A percentile compares a stretch with the other conserved stretches of the same genome.
These are phyloP conservation scores for Wickerhamomyces chaumierensis DNA, from an alignment of 805 yeast genomes.

Conservation along the genomic window DNA sequence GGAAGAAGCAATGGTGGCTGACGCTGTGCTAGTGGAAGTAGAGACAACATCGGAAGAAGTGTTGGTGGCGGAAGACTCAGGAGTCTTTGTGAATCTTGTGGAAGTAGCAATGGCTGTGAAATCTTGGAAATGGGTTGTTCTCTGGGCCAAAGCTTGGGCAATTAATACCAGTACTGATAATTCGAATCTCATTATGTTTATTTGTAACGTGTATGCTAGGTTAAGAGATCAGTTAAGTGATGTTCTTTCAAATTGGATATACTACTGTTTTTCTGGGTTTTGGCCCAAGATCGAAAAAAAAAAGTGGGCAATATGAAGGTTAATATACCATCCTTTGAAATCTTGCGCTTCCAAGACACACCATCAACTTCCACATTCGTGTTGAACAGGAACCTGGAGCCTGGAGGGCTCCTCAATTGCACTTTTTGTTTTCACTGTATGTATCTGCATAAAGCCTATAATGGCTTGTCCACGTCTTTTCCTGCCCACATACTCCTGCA, in stretches of 20 bases:
- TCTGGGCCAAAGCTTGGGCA: constrained; percentile 10
- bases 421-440: too few species aligned
- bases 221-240: too few species aligned
- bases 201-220: background rate
- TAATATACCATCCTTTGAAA: background rate
- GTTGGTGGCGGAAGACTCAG: constrained; percentile 1
- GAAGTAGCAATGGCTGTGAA: constrained; percentile 13
- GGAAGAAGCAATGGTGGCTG: too few species aligned
- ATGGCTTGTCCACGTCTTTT: too few species aligned
- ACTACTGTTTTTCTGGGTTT: too few species aligned
- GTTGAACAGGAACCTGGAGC: background rate
- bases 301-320: background rate
- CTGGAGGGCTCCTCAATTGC: too few species aligned
- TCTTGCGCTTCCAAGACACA: background rate
- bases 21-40: too few species aligned
- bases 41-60: too few species aligned
- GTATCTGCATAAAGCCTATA: too few species aligned
- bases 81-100: constrained; percentile 6
- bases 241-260: too few species aligned
- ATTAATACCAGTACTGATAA: constrained; percentile 6
- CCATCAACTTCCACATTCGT: background rate
- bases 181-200: background rate
- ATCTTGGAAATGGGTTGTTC: constrained; percentile 10
- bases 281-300: too few species aligned
- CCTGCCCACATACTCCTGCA: too few species aligned